Base-by-base conservation (phyloP, 306 rosid species). In the Inga laurina region DNA sequence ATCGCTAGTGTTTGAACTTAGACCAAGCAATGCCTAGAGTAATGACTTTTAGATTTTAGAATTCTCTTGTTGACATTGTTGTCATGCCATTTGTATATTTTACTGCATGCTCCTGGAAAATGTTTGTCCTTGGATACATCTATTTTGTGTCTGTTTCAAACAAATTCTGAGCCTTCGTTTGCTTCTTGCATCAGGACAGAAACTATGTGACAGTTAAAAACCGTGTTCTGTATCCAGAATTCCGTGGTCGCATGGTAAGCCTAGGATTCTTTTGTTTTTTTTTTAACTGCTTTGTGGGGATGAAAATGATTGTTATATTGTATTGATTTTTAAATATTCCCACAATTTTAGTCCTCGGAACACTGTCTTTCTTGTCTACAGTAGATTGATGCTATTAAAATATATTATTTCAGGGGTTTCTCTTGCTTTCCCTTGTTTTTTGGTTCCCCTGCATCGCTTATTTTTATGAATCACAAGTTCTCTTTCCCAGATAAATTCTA, bases 211-310 rank as follows among this genome's bases (percentile, higher is more conserved):
- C 90, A 37, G 89, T 88, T 68, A 97, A 92, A 91, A 89, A 74
- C 78, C 97, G 97, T 61, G 94, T 94, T 56, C 83, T 94, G 48
- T 85, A 87, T 88, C 99, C 99, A 39, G 99, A 97, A 83, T 97
- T 94, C 80, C 98, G 98, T 84, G 98, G 99, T 76, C 98, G 99
- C 51, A 97, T 97, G 99, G 99, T 96, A 90, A 79, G 95, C 65
- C 77, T 82, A 69, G 77, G 74, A 62, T 35, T 65, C 54, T 74
- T 59, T 59, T 77, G 45, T 57, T 32, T 79, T 69, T 74, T 57
- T 78, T 30, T 75, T 62, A 61, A 30, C 71, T 59, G 39, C 83
- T 83, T 56, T 66, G 18, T 57, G 34, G 27, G 46, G 22, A 76
- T 84, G 64, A 74, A 81, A 76, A 32, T 57, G 73, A 61, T 19